Base-by-base conservation (phyloP, 805 yeast genomes). In the Teunomyces gatunensis region DNA sequence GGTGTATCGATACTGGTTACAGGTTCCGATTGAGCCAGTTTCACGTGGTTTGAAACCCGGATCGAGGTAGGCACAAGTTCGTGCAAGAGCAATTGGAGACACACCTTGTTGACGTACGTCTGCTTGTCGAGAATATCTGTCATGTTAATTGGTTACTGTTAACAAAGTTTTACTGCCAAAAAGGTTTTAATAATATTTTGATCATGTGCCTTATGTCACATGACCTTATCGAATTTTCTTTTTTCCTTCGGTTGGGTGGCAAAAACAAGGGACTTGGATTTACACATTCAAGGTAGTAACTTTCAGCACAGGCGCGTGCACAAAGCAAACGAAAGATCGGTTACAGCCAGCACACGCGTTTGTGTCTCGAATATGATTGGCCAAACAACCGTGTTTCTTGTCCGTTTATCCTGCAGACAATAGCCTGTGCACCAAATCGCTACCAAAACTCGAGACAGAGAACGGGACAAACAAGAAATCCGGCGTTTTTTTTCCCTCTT, bases 61-160 rank as follows among this genome's bases (percentile, higher is more conserved):
- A 84, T 75, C 0, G 90, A 80, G 39, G 84, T 63, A 3, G 96
- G 95, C 1, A 89, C 83, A 32, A 87, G 69, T 64, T 90, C 96
- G 58, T 84, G 85, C 25, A 91, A 64, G 15, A 90, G 76, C 54
- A 82, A 76, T 42, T 85, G 86, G 47, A 87, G 67, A 39, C 83
- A 76, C 2, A 76, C 60, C 7, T 78, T 62, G 56, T 78, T 84
- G n/a, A 87, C 81, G 51, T 75, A 60, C n/a, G 64, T 46, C 37
- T 56, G 58, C 7, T 49, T 44, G 36, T 63, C 68, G 36, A 63
- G 51, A 10, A 48, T 34, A 32, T 59, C 62, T 27, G 52, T 45
- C n/a, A 55, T 35, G 57, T 51, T 51, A 36, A n/a, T 29, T 13
- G 23, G 40, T 39, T 2, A 5, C 13, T 18, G 25, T 21, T 21